Evolutionary conservation across 2,329 filamentous ascomycete species (phyloP), one percentile per base, ranked within the genome.

Genomic region (Bipolaris gigantea): DNA sequence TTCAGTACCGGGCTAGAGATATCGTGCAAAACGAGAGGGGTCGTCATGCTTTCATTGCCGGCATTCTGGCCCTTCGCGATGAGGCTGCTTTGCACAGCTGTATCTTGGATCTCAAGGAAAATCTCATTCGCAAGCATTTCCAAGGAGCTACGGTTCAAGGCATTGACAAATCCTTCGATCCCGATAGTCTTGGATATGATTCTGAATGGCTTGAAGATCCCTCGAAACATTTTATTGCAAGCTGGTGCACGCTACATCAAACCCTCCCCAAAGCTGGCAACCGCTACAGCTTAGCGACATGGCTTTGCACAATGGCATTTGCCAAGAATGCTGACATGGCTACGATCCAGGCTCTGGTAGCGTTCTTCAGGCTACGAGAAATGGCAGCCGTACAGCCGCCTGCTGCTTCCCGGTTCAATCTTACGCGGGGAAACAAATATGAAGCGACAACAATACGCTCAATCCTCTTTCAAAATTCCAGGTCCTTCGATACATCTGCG

Each of bases 301-400:
- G 65, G 62, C 50, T 73, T 0, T 63, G 67, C 1, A 67, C 67
- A 0, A 45, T 64, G 50, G 63, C 66, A 11, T 73, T 63, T 45
- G 50, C 64, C 1, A 15, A 56, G 11, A 19, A 50, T 4, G 63
- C 59, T 1, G 62, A 73, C 18, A 63, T 67, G 60, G 16, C 56
- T 39, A 19, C 57, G 2, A 54, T 73, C 15, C 60, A 71, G 39
- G 48, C 63, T 13, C 33, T 73, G 8, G 50, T 53, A 1, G 61
- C 63, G 1, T 65, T 71, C 7, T 68, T 53, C 15, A 50, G 44
- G 16, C n/a, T 53, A 6, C 53, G n/a, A 9, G 41, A 52, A 1
- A 10, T 66, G 1, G 47, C 49, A 3, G 36, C 49, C 3, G 30
- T 64, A 5, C 16, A 42, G 2, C 49, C 58, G 18, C 68, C 69